Evolutionary conservation across 2,329 filamentous ascomycete species (phyloP).

Genomic region (Celoporthe dispersa): DNA sequence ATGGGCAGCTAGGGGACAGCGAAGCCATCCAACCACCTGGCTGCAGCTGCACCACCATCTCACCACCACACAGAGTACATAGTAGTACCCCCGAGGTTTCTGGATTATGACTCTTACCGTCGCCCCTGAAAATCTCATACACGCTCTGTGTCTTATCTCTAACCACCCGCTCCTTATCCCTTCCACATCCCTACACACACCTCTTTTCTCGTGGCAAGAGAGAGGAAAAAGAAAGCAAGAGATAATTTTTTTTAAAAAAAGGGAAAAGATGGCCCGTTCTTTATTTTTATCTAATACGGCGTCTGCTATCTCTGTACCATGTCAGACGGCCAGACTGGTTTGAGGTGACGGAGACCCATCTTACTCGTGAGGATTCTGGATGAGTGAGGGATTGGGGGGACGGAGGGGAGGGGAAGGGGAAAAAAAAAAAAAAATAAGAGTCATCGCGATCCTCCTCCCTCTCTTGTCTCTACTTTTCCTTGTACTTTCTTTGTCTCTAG

Average conservation of each 20-base stretch:
- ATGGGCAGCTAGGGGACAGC: neutral
- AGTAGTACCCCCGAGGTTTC: neutral
- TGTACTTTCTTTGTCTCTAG: neutral
- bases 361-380: neutral
- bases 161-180: neutral
- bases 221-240: neutral
- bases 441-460: slow-evolving; percentile 11
- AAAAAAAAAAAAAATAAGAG: neutral
- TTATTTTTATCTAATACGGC: neutral
- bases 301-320: neutral
- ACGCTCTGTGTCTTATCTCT: neutral
- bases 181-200: neutral
- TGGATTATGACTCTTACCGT: slow-evolving; percentile 10
- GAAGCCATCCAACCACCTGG: neutral
- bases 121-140: slow-evolving; percentile 16
- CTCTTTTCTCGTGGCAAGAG: neutral
- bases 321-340: slow-evolving; percentile 3
- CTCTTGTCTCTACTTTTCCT: neutral
- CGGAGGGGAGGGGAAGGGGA: neutral
- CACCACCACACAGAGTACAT: neutral
- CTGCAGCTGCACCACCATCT: slow-evolving; percentile 5
- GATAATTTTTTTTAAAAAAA: neutral
- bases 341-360: neutral
- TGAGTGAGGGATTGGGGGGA: neutral
- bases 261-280: neutral